A percentile compares a stretch with the other conserved stretches of the same genome.
Evolutionary conservation across 345 rosid genomes (phyloP).

Genomic region (Linum usitatissimum): DNA sequence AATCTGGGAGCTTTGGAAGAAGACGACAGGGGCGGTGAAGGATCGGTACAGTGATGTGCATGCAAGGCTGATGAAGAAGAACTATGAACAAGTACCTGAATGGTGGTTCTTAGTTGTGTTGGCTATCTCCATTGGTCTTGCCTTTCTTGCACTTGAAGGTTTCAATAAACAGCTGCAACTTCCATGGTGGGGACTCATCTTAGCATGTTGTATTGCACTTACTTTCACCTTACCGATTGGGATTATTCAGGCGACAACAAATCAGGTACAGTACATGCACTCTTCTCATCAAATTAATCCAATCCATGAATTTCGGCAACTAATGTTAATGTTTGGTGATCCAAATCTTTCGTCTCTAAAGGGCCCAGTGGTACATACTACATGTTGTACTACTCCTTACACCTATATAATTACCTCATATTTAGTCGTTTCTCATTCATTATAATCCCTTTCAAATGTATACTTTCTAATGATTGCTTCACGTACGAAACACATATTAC

Average conservation of each 20-base stretch:
- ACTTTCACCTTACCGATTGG: not conserved
- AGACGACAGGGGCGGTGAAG: too few relatives aligned
- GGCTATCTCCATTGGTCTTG: not conserved
- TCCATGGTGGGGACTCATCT: constrained; percentile 2
- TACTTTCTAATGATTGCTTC: too few relatives aligned
- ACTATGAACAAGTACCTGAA: not conserved
- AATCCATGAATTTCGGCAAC: not conserved
- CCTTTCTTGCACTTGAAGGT: not conserved
- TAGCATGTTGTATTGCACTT: not conserved
- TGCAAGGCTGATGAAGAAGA: constrained; percentile 1
- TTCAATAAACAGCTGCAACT: not conserved
- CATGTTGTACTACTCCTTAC: too few relatives aligned
- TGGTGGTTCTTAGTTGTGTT: constrained; percentile 1
- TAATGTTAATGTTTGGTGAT: not conserved
- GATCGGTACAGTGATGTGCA: not conserved
- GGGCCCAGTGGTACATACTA: too few relatives aligned
- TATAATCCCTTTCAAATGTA: too few relatives aligned
- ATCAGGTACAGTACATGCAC: not conserved
- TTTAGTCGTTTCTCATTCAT: too few relatives aligned
- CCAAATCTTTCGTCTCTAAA: too few relatives aligned
- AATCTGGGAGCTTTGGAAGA: too few relatives aligned
- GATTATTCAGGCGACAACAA: not conserved
- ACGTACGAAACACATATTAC: too few relatives aligned
- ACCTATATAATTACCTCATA: too few relatives aligned
- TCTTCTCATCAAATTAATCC: too few relatives aligned